Evolutionary conservation across 2,329 filamentous ascomycete species (phyloP).

Genomic region (Salinomyces thailandicus): DNA sequence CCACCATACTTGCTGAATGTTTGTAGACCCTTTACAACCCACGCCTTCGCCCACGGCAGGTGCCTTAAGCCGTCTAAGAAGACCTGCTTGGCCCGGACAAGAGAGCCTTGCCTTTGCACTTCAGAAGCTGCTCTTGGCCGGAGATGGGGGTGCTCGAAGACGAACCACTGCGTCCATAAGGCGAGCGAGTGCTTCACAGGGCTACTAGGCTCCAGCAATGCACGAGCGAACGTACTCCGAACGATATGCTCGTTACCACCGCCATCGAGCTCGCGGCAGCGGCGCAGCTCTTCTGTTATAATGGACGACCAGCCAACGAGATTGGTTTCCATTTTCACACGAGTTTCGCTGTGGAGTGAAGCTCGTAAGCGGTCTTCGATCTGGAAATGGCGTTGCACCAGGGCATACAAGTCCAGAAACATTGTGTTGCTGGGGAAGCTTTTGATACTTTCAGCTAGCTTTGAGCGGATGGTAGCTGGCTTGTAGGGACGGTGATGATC

Average conservation of each 20-base stretch:
- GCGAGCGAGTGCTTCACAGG: constrained; percentile 21
- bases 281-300: constrained; percentile 45
- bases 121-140: neutral
- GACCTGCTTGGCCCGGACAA: constrained; percentile 37
- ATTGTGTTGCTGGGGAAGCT: constrained; percentile 66
- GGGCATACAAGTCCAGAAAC: constrained; percentile 62
- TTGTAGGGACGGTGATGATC: constrained; percentile 54
- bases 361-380: constrained; percentile 69
- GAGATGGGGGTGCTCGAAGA: constrained; percentile 14
- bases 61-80: constrained; percentile 46
- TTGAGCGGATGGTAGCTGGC: constrained; percentile 52
- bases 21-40: constrained; percentile 48
- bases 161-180: constrained; percentile 22
- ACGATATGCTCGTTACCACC: constrained; percentile 21
- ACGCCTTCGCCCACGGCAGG: constrained; percentile 54
- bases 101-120: constrained; percentile 22
- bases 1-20: constrained; percentile 23
- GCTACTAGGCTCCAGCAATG: constrained; percentile 24
- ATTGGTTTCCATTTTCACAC: constrained; percentile 13
- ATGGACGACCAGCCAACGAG: constrained; percentile 45
- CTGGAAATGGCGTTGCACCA: constrained; percentile 65
- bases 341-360: constrained; percentile 37
- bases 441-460: constrained; percentile 50
- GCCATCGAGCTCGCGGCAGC: constrained; percentile 24
- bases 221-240: constrained; percentile 39